Base-by-base conservation (phyloP, 441 rosid genomes). In the Pelargonium citronellum region DNA sequence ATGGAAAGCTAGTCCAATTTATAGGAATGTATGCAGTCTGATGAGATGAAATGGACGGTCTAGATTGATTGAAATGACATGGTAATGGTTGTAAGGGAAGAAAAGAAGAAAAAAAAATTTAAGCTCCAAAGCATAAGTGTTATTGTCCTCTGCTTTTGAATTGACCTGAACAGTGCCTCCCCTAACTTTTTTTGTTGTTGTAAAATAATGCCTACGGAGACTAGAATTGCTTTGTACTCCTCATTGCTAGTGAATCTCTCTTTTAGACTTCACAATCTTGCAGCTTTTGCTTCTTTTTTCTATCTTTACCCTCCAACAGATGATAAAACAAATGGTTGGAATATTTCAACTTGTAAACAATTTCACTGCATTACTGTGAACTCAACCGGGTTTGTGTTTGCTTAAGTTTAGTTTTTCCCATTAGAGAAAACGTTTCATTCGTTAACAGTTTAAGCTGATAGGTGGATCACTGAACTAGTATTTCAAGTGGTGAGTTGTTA, bases 141-240 rank as follows among this genome's bases (percentile, higher is more conserved):
- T 82, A 1, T 74, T 39, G 78, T 79, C 84, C 84, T 80, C 79
- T 71, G 69, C 70, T 80, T 82, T 79, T 62, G 17, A 58, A 57
- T 72, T 70, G 79, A 81, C 77, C 76, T 9, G 24, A 27, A 70
- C 64, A 68, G 71, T 69, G 27, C 9, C 65, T 43, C 22, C n/a
- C 46, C 34, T 27, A 60, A 41, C 55, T 55, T 34, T 6, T 34
- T 12, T 62, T 2, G 2, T 9, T 24, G 27, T 24, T 24, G 27
- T 73, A 60, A 17, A 62, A 12, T 34, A 73, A 20, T 15, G 60
- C 43, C 66, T 44, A 58, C 39, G 58, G 67, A 44, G 17, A 70
- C 66, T 44, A 47, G 16, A 72, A 68, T 69, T 68, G 27, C 19
- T 51, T 68, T 60, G 62, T 53, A 30, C 37, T 30, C 3, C 37